A percentile compares a stretch with the other conserved stretches of the same genome.
These are phyloP conservation scores for Pseudogymnoascus destructans DNA, from an alignment of 2,329 filamentous ascomycete species.

Conservation along the genomic window DNA sequence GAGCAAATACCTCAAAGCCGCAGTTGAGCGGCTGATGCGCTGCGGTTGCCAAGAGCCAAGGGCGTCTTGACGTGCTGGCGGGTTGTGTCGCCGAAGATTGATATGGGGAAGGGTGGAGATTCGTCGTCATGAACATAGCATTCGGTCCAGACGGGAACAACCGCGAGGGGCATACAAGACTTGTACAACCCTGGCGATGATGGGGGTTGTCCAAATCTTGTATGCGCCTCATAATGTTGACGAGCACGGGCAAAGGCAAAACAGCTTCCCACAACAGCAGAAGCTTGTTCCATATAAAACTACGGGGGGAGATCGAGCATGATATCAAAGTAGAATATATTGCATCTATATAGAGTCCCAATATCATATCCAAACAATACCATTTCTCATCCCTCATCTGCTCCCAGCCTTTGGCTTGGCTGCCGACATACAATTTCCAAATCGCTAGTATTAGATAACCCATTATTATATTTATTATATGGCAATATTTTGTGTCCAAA, in stretches of 20 bases:
- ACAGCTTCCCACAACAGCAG: background rate
- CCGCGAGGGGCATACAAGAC: background rate
- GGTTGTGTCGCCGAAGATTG: background rate
- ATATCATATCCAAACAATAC: background rate
- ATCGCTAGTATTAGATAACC: background rate
- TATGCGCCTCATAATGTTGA: too few species aligned
- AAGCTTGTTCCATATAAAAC: too few species aligned
- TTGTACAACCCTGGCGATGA: background rate
- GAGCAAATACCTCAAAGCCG: background rate
- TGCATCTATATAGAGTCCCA: background rate
- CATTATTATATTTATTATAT: background rate
- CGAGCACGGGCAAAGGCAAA: too few species aligned
- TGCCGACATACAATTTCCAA: background rate
- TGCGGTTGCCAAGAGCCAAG: background rate
- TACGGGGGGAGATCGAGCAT: background rate
- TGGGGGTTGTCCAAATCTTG: background rate
- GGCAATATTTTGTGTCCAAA: background rate
- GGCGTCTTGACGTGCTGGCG: background rate
- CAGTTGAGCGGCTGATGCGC: constrained; percentile 4
- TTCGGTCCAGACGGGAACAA: background rate
- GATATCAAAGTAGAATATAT: background rate
- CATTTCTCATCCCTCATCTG: background rate
- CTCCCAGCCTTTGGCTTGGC: background rate
- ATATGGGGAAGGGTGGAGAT: background rate
- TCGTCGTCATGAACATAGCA: background rate